Percentiles rank a stretch among this genome's conserved stretches.
Evolutionary conservation across 179 eudicot species (phyloP).

Genomic region (Drosera spatulata): DNA sequence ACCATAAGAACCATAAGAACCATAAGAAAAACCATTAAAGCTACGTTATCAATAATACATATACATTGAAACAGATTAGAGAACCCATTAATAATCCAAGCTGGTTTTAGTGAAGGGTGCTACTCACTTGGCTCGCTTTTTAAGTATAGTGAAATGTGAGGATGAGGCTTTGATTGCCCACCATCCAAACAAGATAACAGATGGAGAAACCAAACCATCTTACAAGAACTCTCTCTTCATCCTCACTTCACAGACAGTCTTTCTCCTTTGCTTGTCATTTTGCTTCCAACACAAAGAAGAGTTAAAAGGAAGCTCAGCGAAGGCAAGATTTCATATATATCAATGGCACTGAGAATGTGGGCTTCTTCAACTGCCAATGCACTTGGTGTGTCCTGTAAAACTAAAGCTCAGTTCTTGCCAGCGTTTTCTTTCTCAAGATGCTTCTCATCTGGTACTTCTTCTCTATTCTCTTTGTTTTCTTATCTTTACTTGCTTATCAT

Average conservation of each 20-base stretch:
- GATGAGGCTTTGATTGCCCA: slow-evolving; percentile 75
- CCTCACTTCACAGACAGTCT: not conserved
- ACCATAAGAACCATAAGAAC: no score
- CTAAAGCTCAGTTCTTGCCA: slow-evolving; percentile 41
- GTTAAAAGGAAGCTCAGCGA: not conserved
- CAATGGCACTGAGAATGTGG: slow-evolving; percentile 77
- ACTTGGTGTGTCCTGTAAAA: slow-evolving; percentile 48
- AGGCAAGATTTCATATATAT: not conserved
- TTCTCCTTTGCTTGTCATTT: not conserved
- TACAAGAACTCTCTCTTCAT: slow-evolving; percentile 2
- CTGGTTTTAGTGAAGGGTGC: no score
- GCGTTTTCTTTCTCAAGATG: slow-evolving; percentile 68
- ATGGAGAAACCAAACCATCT: slow-evolving; percentile 26
- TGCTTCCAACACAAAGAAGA: slow-evolving; percentile 2
- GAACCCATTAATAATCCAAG: no score
- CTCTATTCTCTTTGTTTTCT: not conserved
- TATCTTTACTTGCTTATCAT: not conserved
- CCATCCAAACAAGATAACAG: slow-evolving; percentile 50
- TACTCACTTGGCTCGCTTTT: no score
- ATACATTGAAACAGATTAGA: no score
- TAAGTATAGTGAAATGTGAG: slow-evolving; percentile 4
- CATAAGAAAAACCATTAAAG: no score
- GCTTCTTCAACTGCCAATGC: slow-evolving; percentile 95
- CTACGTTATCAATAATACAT: no score
- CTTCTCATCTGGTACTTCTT: slow-evolving; percentile 66